A percentile compares a stretch with the other conserved stretches of the same genome.
phyloP scores from a whole-genome alignment of 2,329 filamentous ascomycete genomes.

The Hymenoscyphus infarciens region DNA sequence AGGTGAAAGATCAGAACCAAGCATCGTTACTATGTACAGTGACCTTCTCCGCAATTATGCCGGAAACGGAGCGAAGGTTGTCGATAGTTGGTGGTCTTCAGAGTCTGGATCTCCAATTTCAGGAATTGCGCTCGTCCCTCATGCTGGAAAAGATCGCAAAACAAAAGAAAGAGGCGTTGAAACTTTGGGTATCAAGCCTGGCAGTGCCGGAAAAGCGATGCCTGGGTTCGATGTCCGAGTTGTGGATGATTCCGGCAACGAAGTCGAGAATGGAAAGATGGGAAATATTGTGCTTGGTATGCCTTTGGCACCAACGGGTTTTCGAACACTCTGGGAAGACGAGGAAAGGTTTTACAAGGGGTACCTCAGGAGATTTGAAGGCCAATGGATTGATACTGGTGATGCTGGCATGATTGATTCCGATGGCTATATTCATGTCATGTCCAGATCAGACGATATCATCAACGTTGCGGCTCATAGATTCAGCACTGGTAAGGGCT shows the following conservation, averaged over 20 bases:
- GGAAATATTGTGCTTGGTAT: constrained; percentile 86
- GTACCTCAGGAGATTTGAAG: constrained; percentile 78
- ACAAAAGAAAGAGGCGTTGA: constrained; percentile 37
- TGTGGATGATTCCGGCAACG: constrained; percentile 75
- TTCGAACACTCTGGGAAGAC: constrained; percentile 82
- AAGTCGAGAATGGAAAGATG: constrained; percentile 70
- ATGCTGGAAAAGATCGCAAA: constrained; percentile 52
- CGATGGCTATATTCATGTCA: constrained; percentile 64
- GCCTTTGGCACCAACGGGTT: constrained; percentile 80
- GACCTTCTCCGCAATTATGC: constrained; percentile 64
- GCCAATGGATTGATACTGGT: constrained; percentile 85
- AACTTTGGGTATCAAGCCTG: constrained; percentile 67
- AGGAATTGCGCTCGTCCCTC: constrained; percentile 60
- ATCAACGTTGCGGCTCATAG: constrained; percentile 95
- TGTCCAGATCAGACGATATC: constrained; percentile 72
- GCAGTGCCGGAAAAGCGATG: constrained; percentile 86
- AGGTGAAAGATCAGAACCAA: constrained; percentile 84
- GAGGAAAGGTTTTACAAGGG: constrained; percentile 81
- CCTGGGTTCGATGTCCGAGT: constrained; percentile 85
- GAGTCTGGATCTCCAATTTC: constrained; percentile 68
- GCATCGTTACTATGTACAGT: constrained; percentile 79
- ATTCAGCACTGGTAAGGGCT: constrained; percentile 70
- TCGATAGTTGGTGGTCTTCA: constrained; percentile 74
- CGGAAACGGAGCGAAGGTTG: constrained; percentile 57
- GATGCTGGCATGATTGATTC: constrained; percentile 83